phyloP scores from a whole-genome alignment of 495 filamentous ascomycete genomes.

The Diplogelasinospora grovesii region DNA sequence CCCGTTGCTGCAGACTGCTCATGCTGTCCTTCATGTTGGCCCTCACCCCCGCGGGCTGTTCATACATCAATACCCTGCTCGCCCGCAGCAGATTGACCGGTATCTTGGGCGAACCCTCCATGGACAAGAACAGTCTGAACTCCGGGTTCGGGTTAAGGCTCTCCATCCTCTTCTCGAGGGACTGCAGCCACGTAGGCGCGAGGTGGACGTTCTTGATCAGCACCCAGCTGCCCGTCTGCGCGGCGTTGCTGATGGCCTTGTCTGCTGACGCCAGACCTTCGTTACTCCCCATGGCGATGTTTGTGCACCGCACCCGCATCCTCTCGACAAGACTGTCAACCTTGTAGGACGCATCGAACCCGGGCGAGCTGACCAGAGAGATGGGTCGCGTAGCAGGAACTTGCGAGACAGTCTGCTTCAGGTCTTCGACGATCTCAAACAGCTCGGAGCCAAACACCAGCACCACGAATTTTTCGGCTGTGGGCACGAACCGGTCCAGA shows the following conservation, averaged over 20 bases:
- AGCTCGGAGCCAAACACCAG: slow-evolving; percentile 81
- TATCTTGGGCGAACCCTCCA: slow-evolving; percentile 96
- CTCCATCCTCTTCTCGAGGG: slow-evolving; percentile 91
- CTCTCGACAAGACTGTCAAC: slow-evolving; percentile 90
- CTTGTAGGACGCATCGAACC: slow-evolving; percentile 98
- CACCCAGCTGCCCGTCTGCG: slow-evolving; percentile 90
- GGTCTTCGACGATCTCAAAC: slow-evolving; percentile 73
- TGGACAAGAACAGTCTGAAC: slow-evolving; percentile 93
- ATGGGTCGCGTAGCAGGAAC: slow-evolving; percentile 81
- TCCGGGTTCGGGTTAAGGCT: slow-evolving; percentile 89
- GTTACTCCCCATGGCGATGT: slow-evolving; percentile 98
- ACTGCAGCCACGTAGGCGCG: slow-evolving; percentile 91
- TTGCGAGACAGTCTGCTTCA: slow-evolving; percentile 77
- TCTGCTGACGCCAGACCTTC: slow-evolving; percentile 88
- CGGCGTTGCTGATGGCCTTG: slow-evolving; percentile 90
- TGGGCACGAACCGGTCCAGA: slow-evolving; percentile 88
- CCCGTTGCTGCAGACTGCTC: slow-evolving; percentile 69
- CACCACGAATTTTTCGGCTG: slow-evolving; percentile 82
- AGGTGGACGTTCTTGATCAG: slow-evolving; percentile 99
- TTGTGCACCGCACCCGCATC: slow-evolving; percentile 73
- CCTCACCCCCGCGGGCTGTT: slow-evolving; percentile 91
- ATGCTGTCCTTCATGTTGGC: slow-evolving; percentile 99
- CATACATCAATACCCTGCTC: slow-evolving; percentile 92
- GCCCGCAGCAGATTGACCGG: slow-evolving; percentile 93
- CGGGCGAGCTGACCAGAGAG: slow-evolving; percentile 85